phyloP scores from a whole-genome alignment of 352 stramenopile species.

The Globisporangium rhizosaccharum region DNA sequence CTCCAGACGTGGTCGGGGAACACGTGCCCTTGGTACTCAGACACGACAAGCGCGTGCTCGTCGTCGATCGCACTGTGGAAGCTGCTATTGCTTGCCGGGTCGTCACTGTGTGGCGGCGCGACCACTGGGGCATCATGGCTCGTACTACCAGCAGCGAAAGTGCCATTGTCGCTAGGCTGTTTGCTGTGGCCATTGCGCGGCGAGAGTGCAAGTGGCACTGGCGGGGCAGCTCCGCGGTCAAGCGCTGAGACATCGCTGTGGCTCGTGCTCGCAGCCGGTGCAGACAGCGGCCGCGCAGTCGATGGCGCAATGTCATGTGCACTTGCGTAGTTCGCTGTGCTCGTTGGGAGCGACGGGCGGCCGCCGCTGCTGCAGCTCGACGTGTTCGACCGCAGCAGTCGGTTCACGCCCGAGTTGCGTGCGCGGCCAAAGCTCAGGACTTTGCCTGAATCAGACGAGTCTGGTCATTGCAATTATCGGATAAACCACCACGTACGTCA shows the following conservation, averaged over 20 bases:
- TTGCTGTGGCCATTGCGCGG: too few relatives aligned
- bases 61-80: slow-evolving; percentile 6
- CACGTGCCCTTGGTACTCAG: slow-evolving; percentile 18
- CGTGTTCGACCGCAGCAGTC: slow-evolving; percentile 42
- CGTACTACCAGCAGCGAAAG: background rate
- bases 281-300: background rate
- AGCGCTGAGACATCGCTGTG: too few relatives aligned
- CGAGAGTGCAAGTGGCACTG: too few relatives aligned
- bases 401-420: slow-evolving; percentile 57
- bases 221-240: too few relatives aligned
- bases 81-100: slow-evolving; percentile 6
- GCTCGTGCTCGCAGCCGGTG: too few relatives aligned
- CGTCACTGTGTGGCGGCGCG: background rate
- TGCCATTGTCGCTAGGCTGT: background rate
- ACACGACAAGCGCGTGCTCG: slow-evolving; percentile 5
- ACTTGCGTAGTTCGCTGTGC: background rate
- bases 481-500: too few relatives aligned
- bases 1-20: slow-evolving; percentile 50
- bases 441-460: slow-evolving; percentile 41
- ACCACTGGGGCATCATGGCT: background rate
- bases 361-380: slow-evolving; percentile 21
- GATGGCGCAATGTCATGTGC: background rate
- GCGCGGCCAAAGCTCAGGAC: slow-evolving; percentile 44
- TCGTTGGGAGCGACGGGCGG: slow-evolving; percentile 11
- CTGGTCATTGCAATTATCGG: slow-evolving; percentile 11